Evolutionary conservation across 139 green algal genomes (phyloP), one percentile per base, ranked within the genome.

Genomic region (Volvox africanus): DNA sequence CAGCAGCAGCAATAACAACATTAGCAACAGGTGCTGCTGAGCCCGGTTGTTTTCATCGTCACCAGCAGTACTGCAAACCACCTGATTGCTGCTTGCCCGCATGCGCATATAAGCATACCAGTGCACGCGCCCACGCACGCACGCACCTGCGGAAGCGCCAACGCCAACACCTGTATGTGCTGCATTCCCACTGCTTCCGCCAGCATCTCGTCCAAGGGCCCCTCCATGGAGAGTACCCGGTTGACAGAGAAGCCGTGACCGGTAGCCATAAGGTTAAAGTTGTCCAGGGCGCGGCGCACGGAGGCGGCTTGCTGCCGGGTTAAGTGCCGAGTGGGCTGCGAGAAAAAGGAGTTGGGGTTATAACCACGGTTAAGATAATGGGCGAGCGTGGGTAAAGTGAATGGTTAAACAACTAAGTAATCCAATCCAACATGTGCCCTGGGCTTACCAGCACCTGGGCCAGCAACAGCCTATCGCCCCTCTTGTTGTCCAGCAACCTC

Each of bases 401-500:
- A 61, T 61, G 76, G 32, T 1, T 82, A 61, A 36, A 32, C 44
- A 55, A 55, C 9, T 5, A 55, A 55, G 44, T 28, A 9, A 73
- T 73, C 65, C 65, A 6, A 24, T 73, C 65, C 65, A 2, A 73
- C 22, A 17, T 16, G 24, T 32, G 44, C 44, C 44, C 44, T 55
- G 44, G 44, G 6, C 83, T 80, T 68, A 88, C 83, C 83, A 79
- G 44, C 73, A 90, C 87, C 87, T 93, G 90, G n/a, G 90, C 90
- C 83, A 93, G 76, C 76, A 93, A 35, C 83, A 93, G 76, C 83
- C 68, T 24, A 76, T 93, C 90, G 3, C 90, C 83, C n/a, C 90
- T 85, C 90, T 69, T 76, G n/a, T 13, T 16, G 90, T 90, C 76
- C 83, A 93, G 19, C 30, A 88, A 32, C 26, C 55, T 21, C 0